Evolutionary conservation across 1,139 yeast species (phyloP).

Genomic region (Chernovozyma aurita): DNA sequence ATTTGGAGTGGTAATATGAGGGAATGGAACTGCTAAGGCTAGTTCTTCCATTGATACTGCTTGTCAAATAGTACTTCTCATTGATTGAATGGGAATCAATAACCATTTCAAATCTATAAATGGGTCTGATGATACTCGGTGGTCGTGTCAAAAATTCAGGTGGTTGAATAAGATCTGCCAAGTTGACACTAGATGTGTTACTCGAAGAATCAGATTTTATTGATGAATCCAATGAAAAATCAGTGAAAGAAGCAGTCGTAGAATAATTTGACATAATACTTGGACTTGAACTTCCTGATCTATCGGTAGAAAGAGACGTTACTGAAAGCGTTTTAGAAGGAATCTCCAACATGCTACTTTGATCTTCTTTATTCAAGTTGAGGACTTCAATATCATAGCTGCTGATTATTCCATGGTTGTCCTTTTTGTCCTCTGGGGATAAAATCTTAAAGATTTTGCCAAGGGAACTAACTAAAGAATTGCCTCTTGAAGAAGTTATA

Average conservation of each 20-base stretch:
- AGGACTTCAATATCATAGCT: neutral
- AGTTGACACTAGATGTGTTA: slow-evolving; percentile 4
- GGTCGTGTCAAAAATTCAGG: slow-evolving; percentile 43
- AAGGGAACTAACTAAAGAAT: slow-evolving; percentile 33
- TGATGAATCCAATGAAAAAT: slow-evolving; percentile 28
- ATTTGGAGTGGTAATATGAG: neutral
- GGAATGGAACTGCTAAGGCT: neutral
- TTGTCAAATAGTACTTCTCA: slow-evolving; percentile 18
- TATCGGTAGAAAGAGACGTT: slow-evolving; percentile 35
- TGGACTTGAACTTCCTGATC: slow-evolving; percentile 42
- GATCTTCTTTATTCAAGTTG: neutral
- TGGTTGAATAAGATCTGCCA: slow-evolving; percentile 22
- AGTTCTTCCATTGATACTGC: neutral
- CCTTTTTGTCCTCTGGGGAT: slow-evolving; percentile 26
- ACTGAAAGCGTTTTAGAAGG: slow-evolving; percentile 29
- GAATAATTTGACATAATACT: slow-evolving; percentile 40
- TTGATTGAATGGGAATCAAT: slow-evolving; percentile 30
- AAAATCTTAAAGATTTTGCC: slow-evolving; percentile 36
- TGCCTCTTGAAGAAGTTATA: slow-evolving; percentile 11
- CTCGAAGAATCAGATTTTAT: slow-evolving; percentile 23
- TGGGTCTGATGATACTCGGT: slow-evolving; percentile 46
- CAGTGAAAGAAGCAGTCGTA: slow-evolving; percentile 40
- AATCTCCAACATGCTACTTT: neutral
- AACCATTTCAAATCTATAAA: slow-evolving; percentile 44
- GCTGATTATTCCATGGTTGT: neutral